Percentiles rank a stretch among this genome's conserved stretches.
Conservation (phyloP, 768 basidiomycete genomes). For the Russula abietina region DNA sequence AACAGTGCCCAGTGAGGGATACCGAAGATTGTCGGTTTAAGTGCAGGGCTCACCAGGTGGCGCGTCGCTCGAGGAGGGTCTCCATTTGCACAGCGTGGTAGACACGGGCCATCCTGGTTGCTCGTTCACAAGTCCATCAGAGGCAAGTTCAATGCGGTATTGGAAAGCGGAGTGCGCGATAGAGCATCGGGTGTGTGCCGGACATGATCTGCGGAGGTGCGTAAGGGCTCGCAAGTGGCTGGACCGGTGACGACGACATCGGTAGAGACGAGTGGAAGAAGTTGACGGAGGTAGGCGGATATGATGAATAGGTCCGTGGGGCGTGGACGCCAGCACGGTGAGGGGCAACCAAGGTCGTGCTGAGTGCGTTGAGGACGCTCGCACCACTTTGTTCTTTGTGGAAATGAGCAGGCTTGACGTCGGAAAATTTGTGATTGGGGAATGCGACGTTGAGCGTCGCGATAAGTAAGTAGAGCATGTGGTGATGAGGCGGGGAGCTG, state of each 20-base stretch:
- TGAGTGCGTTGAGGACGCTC: conserved; percentile 75
- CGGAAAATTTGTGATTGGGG: conserved; percentile 95
- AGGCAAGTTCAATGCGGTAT: too few species aligned
- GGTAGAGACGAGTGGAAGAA: conserved; percentile 74
- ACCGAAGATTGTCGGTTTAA: too few species aligned
- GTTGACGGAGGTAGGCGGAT: conserved; percentile 65
- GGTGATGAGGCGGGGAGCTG: too few species aligned
- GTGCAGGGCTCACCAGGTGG: too few species aligned
- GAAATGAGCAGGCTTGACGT: conserved; percentile 86
- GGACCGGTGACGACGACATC: conserved; percentile 63
- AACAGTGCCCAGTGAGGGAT: too few species aligned
- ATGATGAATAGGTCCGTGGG: conserved; percentile 80
- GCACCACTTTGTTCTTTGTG: conserved; percentile 70
- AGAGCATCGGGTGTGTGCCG: conserved; percentile 84
- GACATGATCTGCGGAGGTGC: conserved; percentile 68
- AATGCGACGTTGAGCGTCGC: conserved; percentile 96
- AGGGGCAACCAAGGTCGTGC: conserved; percentile 73
- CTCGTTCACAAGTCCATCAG: too few species aligned
- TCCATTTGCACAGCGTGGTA: too few species aligned
- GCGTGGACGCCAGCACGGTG: conserved; percentile 59
- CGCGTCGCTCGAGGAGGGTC: too few species aligned
- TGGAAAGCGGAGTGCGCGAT: conserved; percentile 76
- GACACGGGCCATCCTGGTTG: too few species aligned
- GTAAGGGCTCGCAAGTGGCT: conserved; percentile 56
- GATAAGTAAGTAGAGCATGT: conserved; percentile 91